These are phyloP conservation scores for Fraxinus anomala DNA, from an alignment of 257 asterid genomes.

Conservation along the genomic window DNA sequence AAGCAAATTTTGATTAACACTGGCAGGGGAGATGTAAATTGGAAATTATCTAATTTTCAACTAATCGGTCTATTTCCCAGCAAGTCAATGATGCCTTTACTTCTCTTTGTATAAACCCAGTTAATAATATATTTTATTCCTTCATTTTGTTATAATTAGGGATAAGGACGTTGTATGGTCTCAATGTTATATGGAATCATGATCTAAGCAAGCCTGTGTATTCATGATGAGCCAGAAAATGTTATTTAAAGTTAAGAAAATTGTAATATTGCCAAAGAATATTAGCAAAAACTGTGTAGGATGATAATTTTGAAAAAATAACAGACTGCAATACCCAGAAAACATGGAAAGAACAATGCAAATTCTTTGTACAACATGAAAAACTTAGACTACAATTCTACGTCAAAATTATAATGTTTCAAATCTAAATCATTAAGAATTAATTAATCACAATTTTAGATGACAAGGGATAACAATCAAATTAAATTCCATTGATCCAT, in stretches of 20 bases:
- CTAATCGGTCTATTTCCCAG: not conserved
- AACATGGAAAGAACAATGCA: not conserved
- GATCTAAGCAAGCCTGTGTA: not conserved
- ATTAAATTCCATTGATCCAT: not conserved
- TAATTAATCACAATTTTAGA: not conserved
- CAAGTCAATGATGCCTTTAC: no score
- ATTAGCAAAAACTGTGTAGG: not conserved
- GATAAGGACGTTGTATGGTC: not conserved
- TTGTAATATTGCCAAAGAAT: not conserved
- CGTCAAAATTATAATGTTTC: not conserved
- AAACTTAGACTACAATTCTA: not conserved
- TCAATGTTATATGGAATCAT: not conserved
- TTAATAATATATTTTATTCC: not conserved
- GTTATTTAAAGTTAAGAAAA: not conserved
- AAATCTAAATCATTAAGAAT: not conserved
- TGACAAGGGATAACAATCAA: not conserved
- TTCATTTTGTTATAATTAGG: conserved; percentile 1
- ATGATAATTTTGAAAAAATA: not conserved
- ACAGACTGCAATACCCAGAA: not conserved
- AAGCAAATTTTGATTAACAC: not conserved
- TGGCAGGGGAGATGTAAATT: not conserved
- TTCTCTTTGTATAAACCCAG: not conserved
- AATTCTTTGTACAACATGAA: not conserved
- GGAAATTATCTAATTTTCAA: not conserved
- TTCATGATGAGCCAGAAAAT: not conserved